Base-by-base conservation (phyloP, 2,329 filamentous ascomycete genomes). In the Fusarium illudens region DNA sequence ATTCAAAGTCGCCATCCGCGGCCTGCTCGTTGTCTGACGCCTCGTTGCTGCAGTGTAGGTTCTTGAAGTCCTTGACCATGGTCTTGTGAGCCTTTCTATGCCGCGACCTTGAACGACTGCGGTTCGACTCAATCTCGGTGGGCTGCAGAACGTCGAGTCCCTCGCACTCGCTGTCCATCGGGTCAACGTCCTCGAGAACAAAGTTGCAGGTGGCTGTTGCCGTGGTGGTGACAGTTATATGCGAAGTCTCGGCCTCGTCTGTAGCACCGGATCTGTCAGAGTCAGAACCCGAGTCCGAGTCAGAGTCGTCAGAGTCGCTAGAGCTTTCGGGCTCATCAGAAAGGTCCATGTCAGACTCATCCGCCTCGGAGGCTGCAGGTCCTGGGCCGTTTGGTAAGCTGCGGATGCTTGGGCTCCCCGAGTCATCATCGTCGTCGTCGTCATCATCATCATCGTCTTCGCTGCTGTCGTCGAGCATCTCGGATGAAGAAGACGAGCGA, bases 161-260 rank as follows among this genome's bases (percentile, higher is more conserved):
- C 5, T 83, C 82, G 37, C 77, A 78, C 25, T 82, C 82, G 68
- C 79, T 80, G 58, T 84, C 82, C 79, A 80, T 80, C 3, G 79
- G 78, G 53, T 81, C 82, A 57, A 84, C 79, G 63, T 85, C 84
- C 62, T 86, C 84, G 29, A 86, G 77, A 11, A 76, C 72, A 34
- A 85, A 79, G 33, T 76, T 70, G 57, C 73, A 75, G 33, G 60
- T 32, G 30, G 73, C 60, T 15, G 62, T 67, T 8, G 68, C 60
- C 22, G 64, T 65, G 20, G 64, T 64, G 19, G 65, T 60, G 22
- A 62, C 30, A 32, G 68, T 69, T n/a, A 71, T 60, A 27, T 71
- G 67, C 12, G 63, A 70, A 13, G 58, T 71, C 58, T 66, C 68
- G 15, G 65, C 70, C 32, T 75, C 69, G 5, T 73, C 74, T 17